Base-by-base conservation (phyloP, 495 filamentous ascomycete genomes). In the Aspergillus wentii region DNA sequence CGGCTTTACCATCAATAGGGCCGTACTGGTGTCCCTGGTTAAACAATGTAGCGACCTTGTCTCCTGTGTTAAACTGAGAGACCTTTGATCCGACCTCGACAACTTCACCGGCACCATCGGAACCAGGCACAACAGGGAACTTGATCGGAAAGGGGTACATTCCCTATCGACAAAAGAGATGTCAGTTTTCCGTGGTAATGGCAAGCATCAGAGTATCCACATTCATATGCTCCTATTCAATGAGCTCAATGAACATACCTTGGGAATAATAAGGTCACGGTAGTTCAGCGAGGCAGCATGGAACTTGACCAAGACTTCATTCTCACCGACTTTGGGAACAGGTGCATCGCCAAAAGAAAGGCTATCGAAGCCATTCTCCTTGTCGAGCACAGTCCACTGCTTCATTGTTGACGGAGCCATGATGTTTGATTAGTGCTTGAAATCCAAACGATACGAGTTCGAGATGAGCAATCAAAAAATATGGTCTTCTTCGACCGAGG, bases 271-370 rank as follows among this genome's bases (percentile, higher is more conserved):
- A 34, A 91, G 62, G 51, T 92, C 88, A 36, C 88, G 78, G 62
- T 84, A 94, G 59, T 94, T 94, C 38, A 94, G 68, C 2, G 88
- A 88, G 1, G 78, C 83, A 15, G 75, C 85, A 38, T 80, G 69
- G 10, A 91, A 65, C 61, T 81, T 82, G 50, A 94, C 79, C n/a
- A 90, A 67, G 3, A 88, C 81, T 25, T 88, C 83, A 35, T 75
- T 74, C 25, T 86, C 83, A 29, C 80, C 80, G 5, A 80, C 48
- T 39, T 76, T 55, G 8, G 85, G 83, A 25, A 88, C 51, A 1
- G 71, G 56, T 0, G 58, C 71, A 8, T 71, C 71, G 32, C 66
- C 43, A 46, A 70, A 74, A 46, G 76, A 69, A 26, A 88, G 71
- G 34, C 68, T 75, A 41, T 81, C 78, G 48, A 84, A 81, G 32